phyloP scores from a whole-genome alignment of 176 grass and related monocot species.

The Eragrostis nindensis region DNA sequence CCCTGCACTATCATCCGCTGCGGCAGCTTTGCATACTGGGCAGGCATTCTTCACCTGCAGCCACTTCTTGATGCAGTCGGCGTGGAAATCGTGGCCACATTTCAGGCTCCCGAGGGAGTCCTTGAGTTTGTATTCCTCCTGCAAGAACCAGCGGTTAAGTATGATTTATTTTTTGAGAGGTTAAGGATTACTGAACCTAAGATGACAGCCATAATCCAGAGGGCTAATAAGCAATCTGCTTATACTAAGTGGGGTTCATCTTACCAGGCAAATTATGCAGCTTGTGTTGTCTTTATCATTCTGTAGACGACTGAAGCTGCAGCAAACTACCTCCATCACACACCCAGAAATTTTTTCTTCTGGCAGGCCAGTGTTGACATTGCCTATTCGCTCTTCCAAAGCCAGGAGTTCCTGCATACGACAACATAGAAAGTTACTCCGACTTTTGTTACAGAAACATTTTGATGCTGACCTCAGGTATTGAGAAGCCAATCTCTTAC shows the following conservation, averaged over 20 bases:
- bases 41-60: constrained; percentile 81
- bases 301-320: constrained; percentile 27
- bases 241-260: not conserved
- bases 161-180: not conserved
- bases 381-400: constrained; percentile 81
- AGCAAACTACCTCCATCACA: constrained; percentile 59
- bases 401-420: constrained; percentile 80
- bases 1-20: constrained; percentile 36
- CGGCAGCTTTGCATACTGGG: constrained; percentile 88
- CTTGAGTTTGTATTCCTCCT: constrained; percentile 76
- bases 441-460: constrained; percentile 18
- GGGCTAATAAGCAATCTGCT: not conserved
- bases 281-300: constrained; percentile 43
- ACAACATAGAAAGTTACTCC: not conserved
- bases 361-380: constrained; percentile 72
- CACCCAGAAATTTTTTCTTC: constrained; percentile 66
- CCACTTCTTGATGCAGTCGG: constrained; percentile 83
- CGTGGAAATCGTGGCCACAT: constrained; percentile 77
- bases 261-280: constrained; percentile 92
- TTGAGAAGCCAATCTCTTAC: constrained; percentile 35
- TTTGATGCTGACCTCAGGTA: not conserved
- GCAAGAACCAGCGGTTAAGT: not conserved
- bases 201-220: not conserved
- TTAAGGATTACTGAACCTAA: not conserved
- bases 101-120: constrained; percentile 59